Conservation (phyloP, 768 basidiomycete genomes). For the Serendipita sp. region DNA sequence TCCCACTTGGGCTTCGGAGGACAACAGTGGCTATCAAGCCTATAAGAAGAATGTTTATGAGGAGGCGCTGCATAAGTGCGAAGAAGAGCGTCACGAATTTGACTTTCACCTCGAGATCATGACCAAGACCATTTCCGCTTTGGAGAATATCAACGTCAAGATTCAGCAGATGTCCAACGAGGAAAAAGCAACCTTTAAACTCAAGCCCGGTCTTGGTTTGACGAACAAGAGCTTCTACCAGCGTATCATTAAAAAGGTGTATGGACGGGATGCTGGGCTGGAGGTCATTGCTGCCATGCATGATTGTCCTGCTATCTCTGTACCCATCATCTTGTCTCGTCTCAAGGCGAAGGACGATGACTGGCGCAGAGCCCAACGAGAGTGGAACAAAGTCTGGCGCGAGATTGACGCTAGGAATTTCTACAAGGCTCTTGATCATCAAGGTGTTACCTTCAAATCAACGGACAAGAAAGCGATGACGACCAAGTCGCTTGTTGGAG, state of each 20-base stretch:
- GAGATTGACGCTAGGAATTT: slow-evolving; percentile 96
- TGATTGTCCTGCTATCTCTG: slow-evolving; percentile 77
- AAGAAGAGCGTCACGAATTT: slow-evolving; percentile 97
- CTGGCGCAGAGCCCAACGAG: slow-evolving; percentile 85
- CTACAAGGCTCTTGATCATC: slow-evolving; percentile 94
- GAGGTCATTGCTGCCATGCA: slow-evolving; percentile 80
- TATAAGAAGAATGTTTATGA: slow-evolving; percentile 97
- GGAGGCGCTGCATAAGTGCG: slow-evolving; percentile 88
- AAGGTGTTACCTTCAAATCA: slow-evolving; percentile 84
- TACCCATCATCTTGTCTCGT: slow-evolving; percentile 79
- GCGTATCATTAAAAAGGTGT: slow-evolving; percentile 85
- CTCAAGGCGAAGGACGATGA: slow-evolving; percentile 93
- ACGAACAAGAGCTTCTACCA: slow-evolving; percentile 77
- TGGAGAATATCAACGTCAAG: slow-evolving; percentile 74
- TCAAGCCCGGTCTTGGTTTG: slow-evolving; percentile 83
- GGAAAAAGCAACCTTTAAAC: slow-evolving; percentile 64
- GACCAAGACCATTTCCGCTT: slow-evolving; percentile 71
- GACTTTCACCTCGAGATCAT: slow-evolving; percentile 91
- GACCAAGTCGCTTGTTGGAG: slow-evolving; percentile 62
- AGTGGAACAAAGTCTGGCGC: slow-evolving; percentile 94
- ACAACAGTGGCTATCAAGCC: slow-evolving; percentile 69
- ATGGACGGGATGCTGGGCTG: slow-evolving; percentile 58
- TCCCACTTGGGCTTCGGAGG: slow-evolving; percentile 95
- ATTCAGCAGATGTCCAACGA: slow-evolving; percentile 82
- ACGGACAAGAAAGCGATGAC: slow-evolving; percentile 93